Conservation (phyloP, 345 rosid genomes). For the Cardiospermum halicacabum region DNA sequence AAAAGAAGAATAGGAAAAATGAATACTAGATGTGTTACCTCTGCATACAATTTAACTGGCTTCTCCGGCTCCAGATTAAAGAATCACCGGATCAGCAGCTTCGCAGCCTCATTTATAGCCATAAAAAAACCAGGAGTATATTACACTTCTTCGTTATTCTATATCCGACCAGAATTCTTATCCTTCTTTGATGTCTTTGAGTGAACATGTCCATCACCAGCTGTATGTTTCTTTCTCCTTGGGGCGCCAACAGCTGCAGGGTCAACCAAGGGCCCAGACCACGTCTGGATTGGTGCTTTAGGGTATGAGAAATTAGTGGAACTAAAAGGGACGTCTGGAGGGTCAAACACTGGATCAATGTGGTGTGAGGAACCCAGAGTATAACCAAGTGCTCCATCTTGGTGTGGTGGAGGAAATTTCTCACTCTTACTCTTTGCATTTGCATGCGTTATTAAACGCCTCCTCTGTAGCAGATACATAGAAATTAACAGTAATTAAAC, state of each 20-base stretch:
- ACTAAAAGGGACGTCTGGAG: slow-evolving; percentile 63
- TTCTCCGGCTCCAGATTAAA: slow-evolving; percentile 24
- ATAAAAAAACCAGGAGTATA: slow-evolving; percentile 18
- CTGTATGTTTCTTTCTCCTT: slow-evolving; percentile 46
- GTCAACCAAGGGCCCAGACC: slow-evolving; percentile 93
- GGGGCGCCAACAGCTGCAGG: slow-evolving; percentile 34
- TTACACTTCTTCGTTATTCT: slow-evolving; percentile 25
- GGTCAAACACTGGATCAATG: slow-evolving; percentile 58
- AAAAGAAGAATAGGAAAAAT: slow-evolving; percentile 25
- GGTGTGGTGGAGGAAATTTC: slow-evolving; percentile 96
- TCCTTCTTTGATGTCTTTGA: slow-evolving; percentile 25
- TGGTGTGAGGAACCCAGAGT: slow-evolving; percentile 81
- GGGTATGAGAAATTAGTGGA: slow-evolving; percentile 63
- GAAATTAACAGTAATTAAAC: background rate
- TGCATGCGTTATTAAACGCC: slow-evolving; percentile 82
- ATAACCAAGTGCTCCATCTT: slow-evolving; percentile 83
- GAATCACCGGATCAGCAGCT: slow-evolving; percentile 24
- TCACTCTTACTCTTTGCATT: slow-evolving; percentile 97
- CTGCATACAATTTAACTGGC: slow-evolving; percentile 30
- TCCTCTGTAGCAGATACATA: slow-evolving; percentile 41
- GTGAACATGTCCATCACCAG: slow-evolving; percentile 29
- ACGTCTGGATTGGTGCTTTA: slow-evolving; percentile 68
- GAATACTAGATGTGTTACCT: slow-evolving; percentile 36
- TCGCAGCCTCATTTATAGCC: slow-evolving; percentile 24
- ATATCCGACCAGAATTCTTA: slow-evolving; percentile 29